Percentiles rank a stretch among this genome's conserved stretches.
These are phyloP conservation scores for Euphorbia peplus DNA, from an alignment of 345 rosid genomes.

Conservation along the genomic window DNA sequence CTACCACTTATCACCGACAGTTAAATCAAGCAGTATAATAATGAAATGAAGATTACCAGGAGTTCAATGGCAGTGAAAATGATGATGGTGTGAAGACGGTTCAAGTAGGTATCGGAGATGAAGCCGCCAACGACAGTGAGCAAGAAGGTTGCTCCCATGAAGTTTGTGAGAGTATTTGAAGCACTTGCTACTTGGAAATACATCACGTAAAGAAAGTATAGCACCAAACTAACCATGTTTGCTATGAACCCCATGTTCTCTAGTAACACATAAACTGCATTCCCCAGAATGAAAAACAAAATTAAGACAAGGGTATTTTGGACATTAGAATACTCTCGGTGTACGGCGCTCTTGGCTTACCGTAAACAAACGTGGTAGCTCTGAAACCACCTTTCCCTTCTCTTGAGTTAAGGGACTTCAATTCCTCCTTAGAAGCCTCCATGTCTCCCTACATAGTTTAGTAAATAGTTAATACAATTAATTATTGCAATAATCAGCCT, in stretches of 20 bases:
- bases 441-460: constrained; percentile 12
- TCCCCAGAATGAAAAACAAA: too few relatives aligned
- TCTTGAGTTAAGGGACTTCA: not conserved
- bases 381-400: constrained; percentile 23
- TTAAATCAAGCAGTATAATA: too few relatives aligned
- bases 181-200: constrained; percentile 26
- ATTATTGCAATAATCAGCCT: too few relatives aligned
- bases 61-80: constrained; percentile 45
- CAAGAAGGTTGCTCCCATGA: constrained; percentile 52
- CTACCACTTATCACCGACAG: too few relatives aligned
- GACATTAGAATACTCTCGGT: too few relatives aligned
- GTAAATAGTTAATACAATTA: too few relatives aligned
- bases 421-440: constrained; percentile 15
- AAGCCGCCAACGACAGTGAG: constrained; percentile 53
- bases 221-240: constrained; percentile 42
- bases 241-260: constrained; percentile 67
- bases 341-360: too few relatives aligned
- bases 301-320: too few relatives aligned
- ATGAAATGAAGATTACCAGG: too few relatives aligned
- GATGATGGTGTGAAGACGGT: constrained; percentile 32
- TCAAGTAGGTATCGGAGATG: constrained; percentile 51
- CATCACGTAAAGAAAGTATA: constrained; percentile 42
- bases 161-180: constrained; percentile 51
- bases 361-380: constrained; percentile 30
- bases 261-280: constrained; percentile 30